Evolutionary conservation across 805 yeast genomes (phyloP), one percentile per base, ranked within the genome.

Genomic region (Wickerhamomyces queroliae): DNA sequence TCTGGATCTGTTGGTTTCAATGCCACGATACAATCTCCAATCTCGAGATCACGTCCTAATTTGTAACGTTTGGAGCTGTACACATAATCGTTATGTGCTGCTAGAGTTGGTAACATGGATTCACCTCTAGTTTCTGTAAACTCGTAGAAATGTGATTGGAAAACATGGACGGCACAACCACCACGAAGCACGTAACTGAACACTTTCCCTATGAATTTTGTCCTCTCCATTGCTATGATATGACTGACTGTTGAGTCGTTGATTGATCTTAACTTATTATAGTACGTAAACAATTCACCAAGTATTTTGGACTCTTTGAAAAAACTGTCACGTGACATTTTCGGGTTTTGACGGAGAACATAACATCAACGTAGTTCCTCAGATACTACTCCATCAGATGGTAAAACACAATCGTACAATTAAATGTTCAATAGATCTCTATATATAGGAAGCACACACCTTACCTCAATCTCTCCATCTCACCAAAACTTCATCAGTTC

Each of bases 401-500:
- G n/a, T n/a, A n/a, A n/a, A n/a, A 10, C 27, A 24, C 27, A 24
- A 10, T 10, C 27, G 13, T 24, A 13, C 13, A 10, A 24, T 24
- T 24, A 7, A 5, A n/a, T 11, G n/a, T 18, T 11, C 10, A 30
- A 31, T 13, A 19, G 9, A 31, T 31, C 7, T 12, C 7, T 25
- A 8, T 12, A 8, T 19, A 12, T 31, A 17, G 10, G n/a, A 9
- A 25, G 15, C 12, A 9, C 17, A 18, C n/a, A 25, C 8, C n/a
- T 25, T 15, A 12, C n/a, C 12, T 43, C 49, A 66, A 48, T 83
- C 93, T 56, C 98, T 75, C 97, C 98, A 91, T 45, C 76, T 75
- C 10, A 90, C 89, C 51, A 72, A 75, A 3, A 91, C 99, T 56
- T 90, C 96, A 53, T 91, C 98, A 0, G 99, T 91, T 56, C 99